Percentiles rank a stretch among this genome's conserved stretches.
These are phyloP conservation scores for Boletellus ananiceps DNA, from an alignment of 768 basidiomycete species.

Conservation along the genomic window DNA sequence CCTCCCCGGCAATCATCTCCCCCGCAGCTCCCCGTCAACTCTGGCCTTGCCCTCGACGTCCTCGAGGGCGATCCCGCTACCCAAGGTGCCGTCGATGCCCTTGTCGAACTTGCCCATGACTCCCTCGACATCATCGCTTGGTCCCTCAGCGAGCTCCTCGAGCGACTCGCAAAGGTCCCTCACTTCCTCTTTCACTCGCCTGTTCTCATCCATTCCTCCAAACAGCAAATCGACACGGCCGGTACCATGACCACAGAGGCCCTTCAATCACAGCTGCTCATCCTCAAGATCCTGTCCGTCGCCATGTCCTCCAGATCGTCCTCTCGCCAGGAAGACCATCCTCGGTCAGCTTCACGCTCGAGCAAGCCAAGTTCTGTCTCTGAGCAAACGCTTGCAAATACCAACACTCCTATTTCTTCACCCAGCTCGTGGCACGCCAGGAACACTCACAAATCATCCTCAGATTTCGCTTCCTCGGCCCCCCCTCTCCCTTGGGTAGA, in stretches of 20 bases:
- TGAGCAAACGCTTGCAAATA: slow-evolving; percentile 22
- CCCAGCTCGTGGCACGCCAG: slow-evolving; percentile 20
- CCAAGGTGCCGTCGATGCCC: slow-evolving; percentile 69
- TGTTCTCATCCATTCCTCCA: slow-evolving; percentile 12
- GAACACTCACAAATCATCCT: slow-evolving; percentile 37
- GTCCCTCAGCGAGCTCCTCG: slow-evolving; percentile 71
- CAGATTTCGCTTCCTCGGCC: slow-evolving; percentile 34
- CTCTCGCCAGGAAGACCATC: slow-evolving; percentile 36
- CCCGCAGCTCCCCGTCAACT: slow-evolving; percentile 75
- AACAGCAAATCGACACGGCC: slow-evolving; percentile 50
- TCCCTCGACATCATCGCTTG: slow-evolving; percentile 78
- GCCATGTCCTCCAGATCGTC: slow-evolving; percentile 78
- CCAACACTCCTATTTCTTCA: slow-evolving; percentile 37
- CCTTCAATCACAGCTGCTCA: slow-evolving; percentile 81
- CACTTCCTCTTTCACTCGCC: slow-evolving; percentile 1
- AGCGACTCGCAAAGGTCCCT: slow-evolving; percentile 70
- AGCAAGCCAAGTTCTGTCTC: slow-evolving; percentile 35
- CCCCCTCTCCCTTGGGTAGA: slow-evolving; percentile 51
- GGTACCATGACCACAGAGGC: slow-evolving; percentile 60
- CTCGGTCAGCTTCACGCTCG: slow-evolving; percentile 39
- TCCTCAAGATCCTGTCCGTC: slow-evolving; percentile 75
- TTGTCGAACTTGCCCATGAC: slow-evolving; percentile 75
- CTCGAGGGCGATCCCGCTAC: slow-evolving; percentile 75
- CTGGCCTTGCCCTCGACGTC: slow-evolving; percentile 66
- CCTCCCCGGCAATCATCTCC: neutral